A percentile compares a stretch with the other conserved stretches of the same genome.
phyloP scores from a whole-genome alignment of 768 basidiomycete species.

The Lactifluus volemus region DNA sequence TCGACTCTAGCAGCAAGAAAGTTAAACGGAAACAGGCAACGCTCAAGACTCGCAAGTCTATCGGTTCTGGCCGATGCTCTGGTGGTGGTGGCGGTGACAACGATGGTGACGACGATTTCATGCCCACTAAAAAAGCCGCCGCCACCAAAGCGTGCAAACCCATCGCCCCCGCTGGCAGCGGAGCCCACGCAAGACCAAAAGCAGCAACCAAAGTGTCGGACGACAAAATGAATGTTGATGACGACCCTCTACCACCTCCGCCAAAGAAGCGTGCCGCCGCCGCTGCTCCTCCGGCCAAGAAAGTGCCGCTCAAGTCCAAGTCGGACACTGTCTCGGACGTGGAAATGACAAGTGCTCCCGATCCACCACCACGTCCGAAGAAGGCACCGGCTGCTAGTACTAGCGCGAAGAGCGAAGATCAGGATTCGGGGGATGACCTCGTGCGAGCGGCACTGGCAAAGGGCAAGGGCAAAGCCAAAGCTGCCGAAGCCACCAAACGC shows the following conservation, averaged over 20 bases:
- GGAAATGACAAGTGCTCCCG: conserved; percentile 24
- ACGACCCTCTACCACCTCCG: conserved; percentile 15
- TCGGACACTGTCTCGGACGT: conserved; percentile 22
- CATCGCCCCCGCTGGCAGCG: conserved; percentile 25
- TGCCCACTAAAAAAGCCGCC: conserved; percentile 37
- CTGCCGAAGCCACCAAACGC: conserved; percentile 41
- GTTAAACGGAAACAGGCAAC: conserved; percentile 50
- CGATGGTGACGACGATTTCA: conserved; percentile 48
- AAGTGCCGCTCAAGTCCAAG: conserved; percentile 26
- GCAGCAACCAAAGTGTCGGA: conserved; percentile 26
- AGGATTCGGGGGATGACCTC: conserved; percentile 34
- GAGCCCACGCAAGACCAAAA: conserved; percentile 28
- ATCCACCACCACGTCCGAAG: conserved; percentile 23
- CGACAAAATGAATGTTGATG: conserved; percentile 13
- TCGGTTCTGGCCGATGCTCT: conserved; percentile 33
- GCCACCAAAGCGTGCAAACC: conserved; percentile 28
- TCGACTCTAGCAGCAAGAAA: conserved; percentile 43
- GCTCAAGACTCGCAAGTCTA: conserved; percentile 45
- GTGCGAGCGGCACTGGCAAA: conserved; percentile 26
- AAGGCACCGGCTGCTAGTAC: neutral
- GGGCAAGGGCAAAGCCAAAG: conserved; percentile 41
- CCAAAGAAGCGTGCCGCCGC: conserved; percentile 19
- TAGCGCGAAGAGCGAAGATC: conserved; percentile 24
- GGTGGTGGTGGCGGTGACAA: conserved; percentile 29
- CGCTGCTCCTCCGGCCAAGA: conserved; percentile 17